phyloP scores from a whole-genome alignment of 768 basidiomycete genomes.

The Trametes villosa region DNA sequence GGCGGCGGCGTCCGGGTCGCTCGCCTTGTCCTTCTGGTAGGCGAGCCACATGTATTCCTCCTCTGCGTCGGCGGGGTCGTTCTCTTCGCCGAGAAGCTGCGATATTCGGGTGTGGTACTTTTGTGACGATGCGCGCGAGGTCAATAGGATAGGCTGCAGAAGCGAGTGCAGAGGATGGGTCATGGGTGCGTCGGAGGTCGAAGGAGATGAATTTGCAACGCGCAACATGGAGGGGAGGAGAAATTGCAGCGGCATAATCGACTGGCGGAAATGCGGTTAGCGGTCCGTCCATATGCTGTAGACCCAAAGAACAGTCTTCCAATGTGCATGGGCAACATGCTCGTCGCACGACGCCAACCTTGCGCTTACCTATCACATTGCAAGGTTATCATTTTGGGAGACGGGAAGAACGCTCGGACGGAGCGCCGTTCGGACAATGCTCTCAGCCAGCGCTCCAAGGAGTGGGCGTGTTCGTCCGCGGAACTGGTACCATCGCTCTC shows the following conservation, averaged over 20 bases:
- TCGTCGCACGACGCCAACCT: too few relatives aligned
- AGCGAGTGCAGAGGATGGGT: conserved; percentile 60
- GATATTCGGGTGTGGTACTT: conserved; percentile 73
- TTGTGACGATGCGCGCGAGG: conserved; percentile 52
- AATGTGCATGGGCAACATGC: too few relatives aligned
- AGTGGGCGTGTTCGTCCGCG: background rate
- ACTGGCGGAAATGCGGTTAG: conserved; percentile 45
- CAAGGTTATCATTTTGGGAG: too few relatives aligned
- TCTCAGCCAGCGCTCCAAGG: background rate
- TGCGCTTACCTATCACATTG: too few relatives aligned
- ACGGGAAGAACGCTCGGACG: too few relatives aligned
- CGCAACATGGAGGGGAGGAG: conserved; percentile 61
- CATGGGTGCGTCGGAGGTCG: conserved; percentile 31
- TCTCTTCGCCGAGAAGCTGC: conserved; percentile 59
- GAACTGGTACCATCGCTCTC: background rate
- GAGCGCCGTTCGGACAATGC: background rate
- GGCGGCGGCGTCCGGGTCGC: conserved; percentile 24
- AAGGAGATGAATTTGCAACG: conserved; percentile 40
- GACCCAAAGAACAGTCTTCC: too few relatives aligned
- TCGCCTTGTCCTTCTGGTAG: conserved; percentile 60
- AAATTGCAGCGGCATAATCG: conserved; percentile 67
- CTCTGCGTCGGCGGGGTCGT: conserved; percentile 65
- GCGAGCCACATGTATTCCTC: conserved; percentile 82
- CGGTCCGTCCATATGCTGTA: too few relatives aligned
- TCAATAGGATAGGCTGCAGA: conserved; percentile 67